Percentiles rank a stretch among this genome's conserved stretches.
These are phyloP conservation scores for Sclerotinia subarctica DNA, from an alignment of 2,329 filamentous ascomycete genomes.

Conservation along the genomic window DNA sequence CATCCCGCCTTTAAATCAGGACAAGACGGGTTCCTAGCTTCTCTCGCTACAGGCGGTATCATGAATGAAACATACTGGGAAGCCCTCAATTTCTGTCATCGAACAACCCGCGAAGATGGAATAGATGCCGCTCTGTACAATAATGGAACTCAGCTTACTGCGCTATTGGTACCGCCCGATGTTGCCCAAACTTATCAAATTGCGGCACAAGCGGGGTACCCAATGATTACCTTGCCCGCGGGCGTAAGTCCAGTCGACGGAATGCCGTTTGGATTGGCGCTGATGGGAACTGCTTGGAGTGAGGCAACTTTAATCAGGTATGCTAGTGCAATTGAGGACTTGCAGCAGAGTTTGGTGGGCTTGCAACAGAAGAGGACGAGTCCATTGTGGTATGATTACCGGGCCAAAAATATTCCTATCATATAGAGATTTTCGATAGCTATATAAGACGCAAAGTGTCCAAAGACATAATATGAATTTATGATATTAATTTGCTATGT, in stretches of 20 bases:
- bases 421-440: neutral
- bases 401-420: constrained; percentile 45
- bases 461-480: neutral
- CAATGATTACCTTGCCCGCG: constrained; percentile 65
- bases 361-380: constrained; percentile 48
- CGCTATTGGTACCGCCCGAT: constrained; percentile 65
- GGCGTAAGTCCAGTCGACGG: constrained; percentile 52
- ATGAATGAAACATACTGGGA: constrained; percentile 65
- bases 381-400: constrained; percentile 53
- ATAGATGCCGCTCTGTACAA: constrained; percentile 64
- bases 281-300: constrained; percentile 60
- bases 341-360: constrained; percentile 41
- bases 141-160: constrained; percentile 49
- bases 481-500: neutral
- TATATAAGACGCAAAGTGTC: neutral
- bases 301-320: constrained; percentile 57
- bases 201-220: constrained; percentile 73
- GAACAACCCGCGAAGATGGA: constrained; percentile 58
- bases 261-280: constrained; percentile 59
- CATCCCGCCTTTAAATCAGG: constrained; percentile 65
- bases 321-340: constrained; percentile 61
- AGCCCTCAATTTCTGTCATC: constrained; percentile 60
- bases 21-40: constrained; percentile 68
- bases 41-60: constrained; percentile 56
- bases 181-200: constrained; percentile 67